phyloP scores from a whole-genome alignment of 345 rosid genomes.

The Arabidopsis arenosa region DNA sequence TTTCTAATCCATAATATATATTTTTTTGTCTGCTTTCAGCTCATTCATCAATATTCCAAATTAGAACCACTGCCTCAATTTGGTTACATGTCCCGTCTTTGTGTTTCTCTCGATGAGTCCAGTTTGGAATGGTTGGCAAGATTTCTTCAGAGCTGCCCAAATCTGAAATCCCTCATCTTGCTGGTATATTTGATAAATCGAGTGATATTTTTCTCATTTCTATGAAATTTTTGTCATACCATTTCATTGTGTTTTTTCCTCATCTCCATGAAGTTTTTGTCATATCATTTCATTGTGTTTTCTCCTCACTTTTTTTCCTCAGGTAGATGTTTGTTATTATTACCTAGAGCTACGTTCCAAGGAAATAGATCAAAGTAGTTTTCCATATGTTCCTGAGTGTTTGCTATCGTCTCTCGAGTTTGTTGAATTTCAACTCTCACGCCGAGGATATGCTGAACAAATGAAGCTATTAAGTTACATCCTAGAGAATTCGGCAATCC shows the following conservation, averaged over 20 bases:
- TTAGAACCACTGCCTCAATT: conserved; percentile 10
- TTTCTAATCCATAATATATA: no score
- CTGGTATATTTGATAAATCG: background rate
- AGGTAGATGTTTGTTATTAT: no score
- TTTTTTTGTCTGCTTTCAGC: background rate
- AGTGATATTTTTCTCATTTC: background rate
- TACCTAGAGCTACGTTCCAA: no score
- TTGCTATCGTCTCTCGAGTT: conserved; percentile 13
- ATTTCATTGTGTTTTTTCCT: background rate
- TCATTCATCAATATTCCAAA: background rate
- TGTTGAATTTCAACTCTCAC: background rate
- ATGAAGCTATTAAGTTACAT: conserved; percentile 4
- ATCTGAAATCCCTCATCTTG: conserved; percentile 24
- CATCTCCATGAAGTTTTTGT: background rate
- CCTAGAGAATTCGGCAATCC: background rate
- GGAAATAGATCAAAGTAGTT: background rate
- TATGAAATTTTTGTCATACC: no score
- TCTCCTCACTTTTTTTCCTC: no score
- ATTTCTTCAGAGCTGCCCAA: conserved; percentile 18
- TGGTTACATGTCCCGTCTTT: conserved; percentile 4
- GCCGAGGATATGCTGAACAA: background rate
- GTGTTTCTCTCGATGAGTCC: background rate
- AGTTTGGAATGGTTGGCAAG: background rate
- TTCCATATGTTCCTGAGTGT: background rate
- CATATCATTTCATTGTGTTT: no score